A percentile compares a stretch with the other conserved stretches of the same genome.
These are phyloP conservation scores for Boeremia lycopersici DNA, from an alignment of 2,329 filamentous ascomycete species.

Conservation along the genomic window DNA sequence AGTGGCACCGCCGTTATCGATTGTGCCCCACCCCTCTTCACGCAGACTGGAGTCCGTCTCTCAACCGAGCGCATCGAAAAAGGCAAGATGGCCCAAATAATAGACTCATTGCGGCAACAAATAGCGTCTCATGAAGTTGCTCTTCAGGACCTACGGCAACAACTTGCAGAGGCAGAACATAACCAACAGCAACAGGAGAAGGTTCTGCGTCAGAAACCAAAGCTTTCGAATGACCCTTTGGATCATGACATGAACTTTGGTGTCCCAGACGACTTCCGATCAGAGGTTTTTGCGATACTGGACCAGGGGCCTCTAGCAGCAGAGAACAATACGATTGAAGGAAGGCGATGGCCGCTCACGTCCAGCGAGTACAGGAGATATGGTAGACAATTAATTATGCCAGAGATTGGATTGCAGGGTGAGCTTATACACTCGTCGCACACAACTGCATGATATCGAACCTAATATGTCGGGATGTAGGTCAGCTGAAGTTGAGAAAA, in stretches of 20 bases:
- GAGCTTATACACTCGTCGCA: slow-evolving; percentile 9
- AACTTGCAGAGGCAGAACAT: slow-evolving; percentile 52
- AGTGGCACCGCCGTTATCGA: slow-evolving; percentile 2
- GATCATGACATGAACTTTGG: slow-evolving; percentile 49
- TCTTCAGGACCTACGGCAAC: slow-evolving; percentile 48
- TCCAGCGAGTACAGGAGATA: slow-evolving; percentile 83
- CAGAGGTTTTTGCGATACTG: slow-evolving; percentile 49
- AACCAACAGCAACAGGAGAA: slow-evolving; percentile 36
- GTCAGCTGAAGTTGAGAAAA: slow-evolving; percentile 74
- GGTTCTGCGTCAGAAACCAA: slow-evolving; percentile 26
- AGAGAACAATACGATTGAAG: background rate
- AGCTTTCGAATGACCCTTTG: slow-evolving; percentile 31
- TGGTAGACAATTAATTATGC: slow-evolving; percentile 87
- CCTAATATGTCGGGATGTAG: slow-evolving; percentile 50
- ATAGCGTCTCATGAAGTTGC: slow-evolving; percentile 51
- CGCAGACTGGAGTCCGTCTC: background rate
- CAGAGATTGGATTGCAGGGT: slow-evolving; percentile 79
- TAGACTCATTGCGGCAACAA: slow-evolving; percentile 50
- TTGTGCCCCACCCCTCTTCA: slow-evolving; percentile 6
- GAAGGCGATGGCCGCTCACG: slow-evolving; percentile 67
- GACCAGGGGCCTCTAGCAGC: slow-evolving; percentile 19
- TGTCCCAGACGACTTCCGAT: slow-evolving; percentile 50
- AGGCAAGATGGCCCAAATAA: slow-evolving; percentile 18
- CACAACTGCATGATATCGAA: background rate
- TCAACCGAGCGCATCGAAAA: background rate